phyloP scores from a whole-genome alignment of 108 stramenopile species.

The Aurantiochytrium sp. region DNA sequence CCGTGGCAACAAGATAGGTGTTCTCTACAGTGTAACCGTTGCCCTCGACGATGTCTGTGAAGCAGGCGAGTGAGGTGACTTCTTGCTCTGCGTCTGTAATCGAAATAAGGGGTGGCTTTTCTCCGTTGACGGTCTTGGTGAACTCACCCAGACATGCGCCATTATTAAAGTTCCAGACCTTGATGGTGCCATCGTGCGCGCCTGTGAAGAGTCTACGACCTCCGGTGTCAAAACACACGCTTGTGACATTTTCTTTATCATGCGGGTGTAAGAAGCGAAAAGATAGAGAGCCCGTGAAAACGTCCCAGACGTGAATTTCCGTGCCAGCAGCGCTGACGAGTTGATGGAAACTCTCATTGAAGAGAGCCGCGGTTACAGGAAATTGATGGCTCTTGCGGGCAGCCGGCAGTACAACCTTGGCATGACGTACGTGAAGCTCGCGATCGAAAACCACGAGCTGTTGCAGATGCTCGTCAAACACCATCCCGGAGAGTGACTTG shows the following conservation, averaged over 20 bases:
- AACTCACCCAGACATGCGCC: background rate
- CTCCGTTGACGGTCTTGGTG: background rate
- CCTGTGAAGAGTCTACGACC: background rate
- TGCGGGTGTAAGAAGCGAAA: background rate
- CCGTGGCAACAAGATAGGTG: background rate
- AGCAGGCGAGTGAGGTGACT: background rate
- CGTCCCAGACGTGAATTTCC: background rate
- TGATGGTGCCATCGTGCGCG: background rate
- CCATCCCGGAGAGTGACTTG: background rate
- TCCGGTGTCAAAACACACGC: background rate
- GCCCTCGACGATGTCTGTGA: background rate
- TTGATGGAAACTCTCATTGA: background rate
- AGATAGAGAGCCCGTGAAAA: background rate
- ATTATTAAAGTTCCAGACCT: background rate
- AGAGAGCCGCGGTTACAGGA: background rate
- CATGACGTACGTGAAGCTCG: background rate
- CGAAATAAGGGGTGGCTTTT: background rate
- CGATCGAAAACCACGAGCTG: background rate
- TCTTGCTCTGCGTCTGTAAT: background rate
- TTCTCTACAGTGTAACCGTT: background rate
- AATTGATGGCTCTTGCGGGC: background rate
- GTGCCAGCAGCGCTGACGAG: background rate
- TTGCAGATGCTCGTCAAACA: background rate
- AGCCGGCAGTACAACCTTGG: background rate
- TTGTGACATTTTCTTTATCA: background rate